Conservation (phyloP, 2,329 filamentous ascomycete genomes). For the Cladophialophora immunda region DNA sequence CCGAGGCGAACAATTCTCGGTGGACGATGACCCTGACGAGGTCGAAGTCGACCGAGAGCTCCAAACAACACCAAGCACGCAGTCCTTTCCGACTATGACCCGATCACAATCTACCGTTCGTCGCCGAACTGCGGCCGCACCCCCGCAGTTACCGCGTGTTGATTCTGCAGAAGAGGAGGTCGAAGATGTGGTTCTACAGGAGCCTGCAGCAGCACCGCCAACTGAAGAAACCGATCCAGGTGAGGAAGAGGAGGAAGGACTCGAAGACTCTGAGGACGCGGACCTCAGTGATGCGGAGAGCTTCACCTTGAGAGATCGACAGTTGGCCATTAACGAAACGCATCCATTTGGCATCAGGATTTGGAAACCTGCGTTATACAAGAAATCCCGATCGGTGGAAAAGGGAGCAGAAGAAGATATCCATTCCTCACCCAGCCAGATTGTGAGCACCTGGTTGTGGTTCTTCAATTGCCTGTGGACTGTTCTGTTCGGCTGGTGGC, state of each 20-base stretch:
- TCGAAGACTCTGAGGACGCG: conserved; percentile 72
- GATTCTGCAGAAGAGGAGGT: conserved; percentile 50
- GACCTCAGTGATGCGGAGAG: conserved; percentile 92
- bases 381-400: conserved; percentile 95
- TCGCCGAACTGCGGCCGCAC: conserved; percentile 47
- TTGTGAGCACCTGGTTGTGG: conserved; percentile 83
- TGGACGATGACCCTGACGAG: conserved; percentile 85
- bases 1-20: conserved; percentile 86
- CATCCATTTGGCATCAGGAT: conserved; percentile 98
- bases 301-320: conserved; percentile 95
- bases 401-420: conserved; percentile 97
- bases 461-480: conserved; percentile 94
- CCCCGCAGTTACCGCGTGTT: conserved; percentile 46
- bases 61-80: conserved; percentile 35
- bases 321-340: conserved; percentile 97
- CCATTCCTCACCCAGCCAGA: conserved; percentile 89
- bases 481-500: conserved; percentile 94
- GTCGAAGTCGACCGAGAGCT: conserved; percentile 69
- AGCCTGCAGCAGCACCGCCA: conserved; percentile 42
- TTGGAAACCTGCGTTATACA: conserved; percentile 98
- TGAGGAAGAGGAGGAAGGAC: conserved; percentile 62
- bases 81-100: conserved; percentile 52
- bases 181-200: conserved; percentile 49
- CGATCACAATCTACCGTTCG: conserved; percentile 51
- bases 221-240: conserved; percentile 55